These are phyloP conservation scores for Prunus dulcis DNA, from an alignment of 306 rosid species.

Conservation along the genomic window DNA sequence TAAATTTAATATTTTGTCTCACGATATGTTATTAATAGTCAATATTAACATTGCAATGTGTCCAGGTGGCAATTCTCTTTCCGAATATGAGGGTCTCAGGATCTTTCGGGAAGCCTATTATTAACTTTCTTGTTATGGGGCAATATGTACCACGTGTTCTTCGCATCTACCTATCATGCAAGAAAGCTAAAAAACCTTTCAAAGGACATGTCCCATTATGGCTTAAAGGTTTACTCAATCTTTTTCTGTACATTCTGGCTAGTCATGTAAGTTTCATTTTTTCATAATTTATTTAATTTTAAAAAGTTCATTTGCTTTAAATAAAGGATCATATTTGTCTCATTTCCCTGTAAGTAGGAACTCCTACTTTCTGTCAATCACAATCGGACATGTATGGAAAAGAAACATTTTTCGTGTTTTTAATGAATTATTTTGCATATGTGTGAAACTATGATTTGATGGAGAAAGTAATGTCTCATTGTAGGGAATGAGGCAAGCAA, in stretches of 20 bases:
- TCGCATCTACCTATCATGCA: constrained; percentile 3
- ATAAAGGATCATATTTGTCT: too few species aligned
- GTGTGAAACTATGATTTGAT: too few species aligned
- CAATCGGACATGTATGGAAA: too few species aligned
- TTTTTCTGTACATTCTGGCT: not conserved
- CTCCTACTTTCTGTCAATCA: too few species aligned
- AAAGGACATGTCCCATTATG: not conserved
- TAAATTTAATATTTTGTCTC: too few species aligned
- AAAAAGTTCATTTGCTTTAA: too few species aligned
- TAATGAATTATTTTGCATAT: too few species aligned
- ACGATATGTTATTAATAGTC: not conserved
- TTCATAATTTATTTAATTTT: not conserved
- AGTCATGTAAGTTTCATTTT: constrained; percentile 14
- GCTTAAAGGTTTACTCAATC: constrained; percentile 6
- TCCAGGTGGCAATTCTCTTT: constrained; percentile 16
- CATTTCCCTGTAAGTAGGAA: too few species aligned
- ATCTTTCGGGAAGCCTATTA: not conserved
- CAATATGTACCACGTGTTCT: not conserved
- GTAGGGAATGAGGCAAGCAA: too few species aligned
- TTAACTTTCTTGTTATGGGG: constrained; percentile 14
- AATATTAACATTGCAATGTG: not conserved
- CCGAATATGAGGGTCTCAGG: constrained; percentile 1
- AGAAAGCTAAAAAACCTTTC: not conserved
- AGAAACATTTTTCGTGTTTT: too few species aligned
- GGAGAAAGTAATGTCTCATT: too few species aligned